Base-by-base conservation (phyloP, 352 stramenopile genomes). In the Globisporangium perplexum region DNA sequence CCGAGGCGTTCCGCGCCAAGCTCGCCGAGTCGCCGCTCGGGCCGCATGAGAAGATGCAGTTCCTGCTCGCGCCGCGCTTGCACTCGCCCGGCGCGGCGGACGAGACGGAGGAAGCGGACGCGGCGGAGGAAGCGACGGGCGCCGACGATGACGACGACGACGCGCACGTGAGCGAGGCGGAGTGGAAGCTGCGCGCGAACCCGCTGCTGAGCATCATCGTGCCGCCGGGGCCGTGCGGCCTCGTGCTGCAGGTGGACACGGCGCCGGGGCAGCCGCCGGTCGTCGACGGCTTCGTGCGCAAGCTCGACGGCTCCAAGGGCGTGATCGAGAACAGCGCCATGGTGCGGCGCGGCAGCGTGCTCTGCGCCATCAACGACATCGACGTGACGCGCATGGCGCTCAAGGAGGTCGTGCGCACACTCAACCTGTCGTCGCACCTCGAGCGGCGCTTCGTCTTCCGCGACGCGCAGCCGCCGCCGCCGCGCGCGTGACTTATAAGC, bases 361-460 rank as follows among this genome's bases (percentile, higher is more conserved):
- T 93, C 38, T 86, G 74, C 39, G 74, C 77, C 33, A 89, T 93
- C 68, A 88, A 93, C 68, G 76, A 87, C 60, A 76, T 86, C 11
- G 82, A 89, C 57, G 77, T 93, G 47, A 71, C 72, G 50, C 63
- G 59, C 44, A 78, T 88, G 66, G 66, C 76, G 53, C 65, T 88
- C 31, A 72, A 72, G 43, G 78, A 93, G 42, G 81, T 91, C 15
- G 69, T 88, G 50, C 76, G 70, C 23, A 81, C 77, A 39, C 69
- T 93, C 50, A 87, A 87, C 55, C 49, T 86, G 43, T 90, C 78
- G 50, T 82, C 74, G 31, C 80, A 88, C 50, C 65, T 85, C 33
- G 76, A 86, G 54, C 74, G 77, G 30, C 66, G 82, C 46, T 92
- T 92, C 65, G 73, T 85, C 38, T 92, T 92, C 59, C 70, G 72